Base-by-base conservation (phyloP, 2,329 filamentous ascomycete genomes). In the Xylariaceae sp. region DNA sequence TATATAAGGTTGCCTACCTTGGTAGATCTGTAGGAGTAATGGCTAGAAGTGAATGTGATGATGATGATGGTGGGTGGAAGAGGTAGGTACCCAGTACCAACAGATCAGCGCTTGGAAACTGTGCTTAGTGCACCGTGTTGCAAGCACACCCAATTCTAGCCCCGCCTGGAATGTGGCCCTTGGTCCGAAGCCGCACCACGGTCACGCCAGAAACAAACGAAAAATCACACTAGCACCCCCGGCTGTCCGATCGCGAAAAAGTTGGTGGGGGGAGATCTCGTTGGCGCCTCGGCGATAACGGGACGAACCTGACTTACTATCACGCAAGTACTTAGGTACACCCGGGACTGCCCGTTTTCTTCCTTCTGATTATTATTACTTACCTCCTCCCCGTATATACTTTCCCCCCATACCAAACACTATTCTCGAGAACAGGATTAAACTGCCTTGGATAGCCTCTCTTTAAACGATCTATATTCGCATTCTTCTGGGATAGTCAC, bases 161-260 rank as follows among this genome's bases (percentile, higher is more conserved):
- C 51, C 56, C 56, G 48, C 55, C 41, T 49, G 16, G 24, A 41
- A n/a, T 31, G 44, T 19, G 54, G 54, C 55, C 40, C 47, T 58
- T 58, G 44, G 53, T 57, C 58, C 58, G 58, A 60, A 60, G 53
- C 58, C 58, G 58, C 58, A 60, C 37, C 44, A 49, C 49, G 54
- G 49, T 52, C 48, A 28, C 45, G 16, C 49, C 49, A 60, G 47
- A 41, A 39, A 14, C 37, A 40, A 12, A 31, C 28, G 12, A 31
- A 12, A 31, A 31, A 6, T 12, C 6, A 31, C 28, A 6, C 28
- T 6, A 12, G 7, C 28, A 31, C 28, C 39, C 49, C 53, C 53
- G 39, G 53, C 28, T 29, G 28, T 6, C 37, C 37, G 49, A 43
- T 59, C 29, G 47, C 37, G 33, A 46, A 33, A 34, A 24, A 36